Evolutionary conservation across 31 red algal genomes (phyloP).

Genomic region (Odonthalia washingtoniensis): DNA sequence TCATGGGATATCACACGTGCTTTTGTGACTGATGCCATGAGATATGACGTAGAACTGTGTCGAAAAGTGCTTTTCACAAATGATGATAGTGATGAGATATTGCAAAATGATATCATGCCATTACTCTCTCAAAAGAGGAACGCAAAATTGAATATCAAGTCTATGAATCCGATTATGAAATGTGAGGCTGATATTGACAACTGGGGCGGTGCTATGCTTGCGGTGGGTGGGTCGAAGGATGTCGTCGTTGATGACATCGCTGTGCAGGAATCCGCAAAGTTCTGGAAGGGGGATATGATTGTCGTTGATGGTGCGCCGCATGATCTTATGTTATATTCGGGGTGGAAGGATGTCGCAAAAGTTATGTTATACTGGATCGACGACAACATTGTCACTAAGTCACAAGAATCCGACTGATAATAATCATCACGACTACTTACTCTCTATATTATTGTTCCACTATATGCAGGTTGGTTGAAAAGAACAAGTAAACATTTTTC

Average conservation of each 20-base stretch:
- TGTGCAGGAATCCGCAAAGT: slow-evolving; percentile 55
- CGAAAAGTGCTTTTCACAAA: slow-evolving; percentile 69
- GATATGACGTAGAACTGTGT: slow-evolving; percentile 44
- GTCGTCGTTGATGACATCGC: slow-evolving; percentile 44
- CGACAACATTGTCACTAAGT: too few species aligned
- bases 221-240: slow-evolving; percentile 57
- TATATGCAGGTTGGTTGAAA: too few species aligned
- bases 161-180: neutral
- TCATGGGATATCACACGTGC: slow-evolving; percentile 37
- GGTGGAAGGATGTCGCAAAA: slow-evolving; percentile 47
- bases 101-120: slow-evolving; percentile 49
- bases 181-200: neutral
- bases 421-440: too few species aligned
- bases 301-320: slow-evolving; percentile 63
- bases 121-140: slow-evolving; percentile 2
- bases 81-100: slow-evolving; percentile 51
- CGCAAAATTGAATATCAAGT: slow-evolving; percentile 40
- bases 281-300: slow-evolving; percentile 59
- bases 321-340: slow-evolving; percentile 74
- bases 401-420: too few species aligned
- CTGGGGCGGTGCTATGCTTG: neutral
- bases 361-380: slow-evolving; percentile 43
- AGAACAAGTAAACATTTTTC: too few species aligned
- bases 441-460: too few species aligned
- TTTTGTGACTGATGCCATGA: slow-evolving; percentile 37